These are phyloP conservation scores for Erythrobasidium hasegawianum DNA, from an alignment of 1,284 basidiomycete species.

Conservation along the genomic window DNA sequence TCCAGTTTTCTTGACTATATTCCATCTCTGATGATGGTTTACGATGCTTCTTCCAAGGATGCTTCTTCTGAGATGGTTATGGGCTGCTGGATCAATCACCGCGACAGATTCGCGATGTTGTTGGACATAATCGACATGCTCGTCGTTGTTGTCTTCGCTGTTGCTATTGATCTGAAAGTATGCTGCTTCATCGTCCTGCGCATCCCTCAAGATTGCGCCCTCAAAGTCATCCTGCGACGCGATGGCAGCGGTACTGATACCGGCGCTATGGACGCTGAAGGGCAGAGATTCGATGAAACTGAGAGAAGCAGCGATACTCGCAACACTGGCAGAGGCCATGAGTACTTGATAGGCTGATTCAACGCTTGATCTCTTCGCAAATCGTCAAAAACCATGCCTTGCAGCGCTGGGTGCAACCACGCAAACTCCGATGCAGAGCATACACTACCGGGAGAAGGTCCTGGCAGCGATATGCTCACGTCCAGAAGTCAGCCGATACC, in stretches of 20 bases:
- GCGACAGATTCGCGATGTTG: not conserved
- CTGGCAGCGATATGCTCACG: slow-evolving; percentile 21
- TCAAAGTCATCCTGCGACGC: slow-evolving; percentile 36
- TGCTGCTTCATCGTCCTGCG: slow-evolving; percentile 38
- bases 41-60: slow-evolving; percentile 18
- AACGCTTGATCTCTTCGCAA: too few relatives aligned
- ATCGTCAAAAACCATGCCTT: slow-evolving; percentile 6
- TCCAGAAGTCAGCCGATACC: slow-evolving; percentile 14
- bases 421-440: slow-evolving; percentile 32
- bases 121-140: not conserved
- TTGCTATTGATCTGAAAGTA: slow-evolving; percentile 38
- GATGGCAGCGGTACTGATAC: slow-evolving; percentile 36
- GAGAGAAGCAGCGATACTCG: slow-evolving; percentile 17
- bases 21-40: not conserved
- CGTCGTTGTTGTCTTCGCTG: slow-evolving; percentile 14
- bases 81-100: slow-evolving; percentile 6
- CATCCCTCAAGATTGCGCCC: slow-evolving; percentile 39
- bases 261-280: not conserved
- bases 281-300: slow-evolving; percentile 27
- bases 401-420: slow-evolving; percentile 24
- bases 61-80: slow-evolving; percentile 16
- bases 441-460: slow-evolving; percentile 26
- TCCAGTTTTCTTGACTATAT: slow-evolving; percentile 11
- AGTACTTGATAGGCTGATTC: not conserved
- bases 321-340: slow-evolving; percentile 7